Evolutionary conservation across 345 rosid genomes (phyloP).

Genomic region (Mallotus nudiflorus): DNA sequence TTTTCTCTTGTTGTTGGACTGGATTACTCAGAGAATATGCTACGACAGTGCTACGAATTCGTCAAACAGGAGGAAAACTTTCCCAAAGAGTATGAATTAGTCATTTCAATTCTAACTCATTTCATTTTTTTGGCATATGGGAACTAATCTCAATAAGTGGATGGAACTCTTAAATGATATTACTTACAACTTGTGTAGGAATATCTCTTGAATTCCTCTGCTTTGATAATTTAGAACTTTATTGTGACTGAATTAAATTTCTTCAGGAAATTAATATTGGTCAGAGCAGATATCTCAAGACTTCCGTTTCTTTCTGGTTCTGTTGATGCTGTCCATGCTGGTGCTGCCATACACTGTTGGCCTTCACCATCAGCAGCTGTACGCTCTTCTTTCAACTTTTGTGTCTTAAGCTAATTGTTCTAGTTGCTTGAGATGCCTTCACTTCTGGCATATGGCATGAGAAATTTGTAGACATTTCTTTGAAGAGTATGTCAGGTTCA

Average conservation of each 20-base stretch:
- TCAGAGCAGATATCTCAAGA: conserved; percentile 86
- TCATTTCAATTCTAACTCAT: conserved; percentile 6
- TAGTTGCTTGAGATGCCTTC: background rate
- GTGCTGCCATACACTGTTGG: conserved; percentile 95
- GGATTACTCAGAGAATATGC: conserved; percentile 94
- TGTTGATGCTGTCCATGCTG: conserved; percentile 86
- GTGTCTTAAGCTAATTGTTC: background rate
- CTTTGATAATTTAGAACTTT: conserved; percentile 6
- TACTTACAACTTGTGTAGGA: background rate
- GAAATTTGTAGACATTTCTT: background rate
- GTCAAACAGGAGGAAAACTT: conserved; percentile 58
- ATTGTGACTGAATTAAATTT: conserved; percentile 9
- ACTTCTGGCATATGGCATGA: background rate
- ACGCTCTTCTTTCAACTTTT: conserved; percentile 23
- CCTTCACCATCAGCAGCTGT: conserved; percentile 84
- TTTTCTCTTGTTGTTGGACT: conserved; percentile 75
- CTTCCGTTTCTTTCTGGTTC: conserved; percentile 78
- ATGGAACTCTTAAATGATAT: background rate
- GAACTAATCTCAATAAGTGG: background rate
- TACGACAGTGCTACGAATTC: conserved; percentile 68
- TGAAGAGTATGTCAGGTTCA: conserved; percentile 1
- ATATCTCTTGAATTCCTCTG: background rate
- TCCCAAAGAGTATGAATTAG: conserved; percentile 59
- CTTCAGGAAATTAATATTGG: conserved; percentile 63
- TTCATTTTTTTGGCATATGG: too few species aligned